Evolutionary conservation across 169 alveolate genomes (phyloP).

Genomic region (Plasmodium inui): DNA sequence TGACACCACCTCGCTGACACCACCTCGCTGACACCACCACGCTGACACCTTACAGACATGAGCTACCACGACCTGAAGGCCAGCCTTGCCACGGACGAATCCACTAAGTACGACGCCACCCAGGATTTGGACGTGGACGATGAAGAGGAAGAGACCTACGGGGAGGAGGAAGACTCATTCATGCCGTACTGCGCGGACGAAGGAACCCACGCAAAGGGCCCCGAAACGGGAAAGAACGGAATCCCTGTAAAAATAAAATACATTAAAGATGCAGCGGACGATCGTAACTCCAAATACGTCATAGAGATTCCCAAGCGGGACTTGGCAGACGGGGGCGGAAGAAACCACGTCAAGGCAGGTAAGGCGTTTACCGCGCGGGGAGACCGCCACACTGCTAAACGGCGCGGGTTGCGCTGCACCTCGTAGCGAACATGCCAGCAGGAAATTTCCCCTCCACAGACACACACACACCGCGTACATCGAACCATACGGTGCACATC

Average conservation of each 20-base stretch:
- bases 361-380: background rate
- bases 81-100: background rate
- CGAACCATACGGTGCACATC: background rate
- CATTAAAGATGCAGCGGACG: constrained; percentile 36
- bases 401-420: background rate
- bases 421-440: background rate
- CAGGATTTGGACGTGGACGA: background rate
- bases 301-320: constrained; percentile 61
- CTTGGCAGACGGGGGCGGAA: background rate
- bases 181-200: background rate
- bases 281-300: constrained; percentile 64
- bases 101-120: background rate
- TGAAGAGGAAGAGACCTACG: background rate
- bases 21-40: background rate
- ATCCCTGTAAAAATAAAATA: constrained; percentile 65
- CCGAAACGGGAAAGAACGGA: constrained; percentile 15
- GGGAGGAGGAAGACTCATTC: background rate
- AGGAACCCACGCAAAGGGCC: background rate
- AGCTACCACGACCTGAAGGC: constrained; percentile 23
- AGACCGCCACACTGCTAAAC: background rate
- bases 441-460: background rate
- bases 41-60: background rate
- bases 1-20: background rate
- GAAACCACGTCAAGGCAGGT: constrained; percentile 56
- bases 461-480: background rate